Evolutionary conservation across 2,329 filamentous ascomycete species (phyloP), one percentile per base, ranked within the genome.

Genomic region (Phaeosphaeriaceae sp.): DNA sequence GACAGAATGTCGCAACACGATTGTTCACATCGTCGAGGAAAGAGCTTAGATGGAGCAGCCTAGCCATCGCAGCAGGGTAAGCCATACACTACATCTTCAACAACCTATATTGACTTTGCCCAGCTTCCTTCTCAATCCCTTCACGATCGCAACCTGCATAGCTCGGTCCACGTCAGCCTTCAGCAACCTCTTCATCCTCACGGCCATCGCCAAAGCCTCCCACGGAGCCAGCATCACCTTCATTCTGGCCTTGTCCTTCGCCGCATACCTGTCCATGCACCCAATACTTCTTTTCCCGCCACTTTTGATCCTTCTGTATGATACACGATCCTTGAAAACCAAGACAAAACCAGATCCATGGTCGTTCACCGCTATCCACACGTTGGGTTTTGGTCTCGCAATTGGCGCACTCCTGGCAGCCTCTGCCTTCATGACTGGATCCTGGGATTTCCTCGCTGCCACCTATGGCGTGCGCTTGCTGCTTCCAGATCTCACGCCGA

Each of bases 391-490:
- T 15, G 71, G 79, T 2, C 79, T 75, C 9, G 82, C 81, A 20
- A 58, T 70, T 41, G 67, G 60, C 13, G 78, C 83, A 1, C 82
- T 97, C 15, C 83, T 97, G 19, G 81, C 80, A 50, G 84, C 92
- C 67, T 97, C 93, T 0, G 90, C 85, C 64, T 72, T 90, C 31
- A 80, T 97, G 42, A 91, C 91, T 1, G 84, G 87, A 61, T 96
- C 93, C 1, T 96, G 91, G 91, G 89, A 93, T 61, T 99, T 98
- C 72, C 78, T 98, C 20, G 79, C 85, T 7, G 92, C 93, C 20
- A 97, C 95, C 0, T 99, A 99, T 78, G 93, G 94, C 67, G 92
- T 96, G 48, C 93, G 97, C 69, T 85, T 99, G 40, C 88, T 95
- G 1, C 86, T 99, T 2, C 92, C 93, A 9, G 95, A 99, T 74